These are phyloP conservation scores for Bipolaris oryzae DNA, from an alignment of 2,329 filamentous ascomycete genomes.

Conservation along the genomic window DNA sequence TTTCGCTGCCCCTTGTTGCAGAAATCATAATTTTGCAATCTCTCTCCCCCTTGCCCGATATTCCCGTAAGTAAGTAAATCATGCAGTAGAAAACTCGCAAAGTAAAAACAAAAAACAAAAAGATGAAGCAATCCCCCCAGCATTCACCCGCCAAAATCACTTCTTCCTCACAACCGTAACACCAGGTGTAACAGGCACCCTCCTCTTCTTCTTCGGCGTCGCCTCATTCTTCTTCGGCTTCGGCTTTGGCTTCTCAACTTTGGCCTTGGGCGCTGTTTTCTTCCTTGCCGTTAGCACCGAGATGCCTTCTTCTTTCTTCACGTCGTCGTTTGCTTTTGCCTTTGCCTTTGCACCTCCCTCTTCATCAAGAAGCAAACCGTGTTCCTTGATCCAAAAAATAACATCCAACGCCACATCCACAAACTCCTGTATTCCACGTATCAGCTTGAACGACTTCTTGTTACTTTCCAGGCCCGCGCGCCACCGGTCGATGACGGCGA, in stretches of 20 bases:
- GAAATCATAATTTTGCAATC: too few relatives aligned
- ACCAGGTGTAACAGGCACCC: neutral
- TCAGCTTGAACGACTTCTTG: slow-evolving; percentile 22
- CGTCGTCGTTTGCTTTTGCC: slow-evolving; percentile 26
- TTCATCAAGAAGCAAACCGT: too few relatives aligned
- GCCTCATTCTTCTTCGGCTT: slow-evolving; percentile 20
- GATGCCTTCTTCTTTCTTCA: slow-evolving; percentile 14
- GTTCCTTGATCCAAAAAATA: slow-evolving; percentile 38
- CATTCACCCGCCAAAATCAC: too few relatives aligned
- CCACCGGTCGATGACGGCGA: slow-evolving; percentile 41
- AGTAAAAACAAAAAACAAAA: neutral
- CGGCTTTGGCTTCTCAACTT: slow-evolving; percentile 2
- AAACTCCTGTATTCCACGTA: slow-evolving; percentile 43
- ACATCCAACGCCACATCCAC: slow-evolving; percentile 41
- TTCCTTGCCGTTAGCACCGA: slow-evolving; percentile 18
- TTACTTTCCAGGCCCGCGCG: slow-evolving; percentile 28
- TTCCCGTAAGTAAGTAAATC: too few relatives aligned
- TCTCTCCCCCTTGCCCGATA: too few relatives aligned
- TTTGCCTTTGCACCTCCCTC: too few relatives aligned
- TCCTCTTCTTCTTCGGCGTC: slow-evolving; percentile 12
- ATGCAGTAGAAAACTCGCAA: neutral
- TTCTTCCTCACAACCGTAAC: slow-evolving; percentile 10
- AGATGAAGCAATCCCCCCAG: neutral
- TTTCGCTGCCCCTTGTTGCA: too few relatives aligned
- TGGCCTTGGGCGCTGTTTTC: slow-evolving; percentile 21